These are phyloP conservation scores for Schoenoplectus triqueter DNA, from an alignment of 202 grass and related monocot genomes.

Conservation along the genomic window DNA sequence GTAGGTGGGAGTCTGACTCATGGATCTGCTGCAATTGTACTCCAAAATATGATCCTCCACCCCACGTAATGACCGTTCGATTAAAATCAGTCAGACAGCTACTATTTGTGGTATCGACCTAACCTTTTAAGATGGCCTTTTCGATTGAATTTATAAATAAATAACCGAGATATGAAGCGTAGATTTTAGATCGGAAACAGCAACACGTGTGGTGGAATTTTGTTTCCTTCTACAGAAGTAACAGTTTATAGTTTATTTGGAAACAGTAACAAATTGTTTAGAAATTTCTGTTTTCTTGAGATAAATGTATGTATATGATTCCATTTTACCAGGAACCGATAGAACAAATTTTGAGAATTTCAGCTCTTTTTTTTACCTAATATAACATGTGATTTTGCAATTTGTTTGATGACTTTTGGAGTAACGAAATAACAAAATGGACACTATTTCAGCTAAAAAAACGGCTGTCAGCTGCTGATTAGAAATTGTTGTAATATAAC, in stretches of 20 bases:
- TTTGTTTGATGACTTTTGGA: neutral
- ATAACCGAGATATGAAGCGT: neutral
- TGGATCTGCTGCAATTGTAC: neutral
- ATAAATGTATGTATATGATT: neutral
- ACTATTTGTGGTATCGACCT: neutral
- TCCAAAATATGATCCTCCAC: neutral
- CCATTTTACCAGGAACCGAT: neutral
- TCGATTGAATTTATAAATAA: neutral
- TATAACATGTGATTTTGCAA: neutral
- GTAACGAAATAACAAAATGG: neutral
- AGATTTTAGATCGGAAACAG: neutral
- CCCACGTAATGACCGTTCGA: neutral
- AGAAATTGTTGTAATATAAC: neutral
- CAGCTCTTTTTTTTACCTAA: neutral
- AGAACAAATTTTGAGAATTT: neutral
- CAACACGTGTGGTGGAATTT: neutral
- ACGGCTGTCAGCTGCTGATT: neutral
- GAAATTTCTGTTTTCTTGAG: neutral
- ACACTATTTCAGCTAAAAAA: neutral
- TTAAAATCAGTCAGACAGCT: neutral
- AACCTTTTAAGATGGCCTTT: too few relatives aligned
- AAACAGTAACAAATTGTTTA: neutral
- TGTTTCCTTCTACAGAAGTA: neutral
- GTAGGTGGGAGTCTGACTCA: neutral
- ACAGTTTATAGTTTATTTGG: neutral